A percentile compares a stretch with the other conserved stretches of the same genome.
These are phyloP conservation scores for Penicillium sumatraense DNA, from an alignment of 2,329 filamentous ascomycete species.

Conservation along the genomic window DNA sequence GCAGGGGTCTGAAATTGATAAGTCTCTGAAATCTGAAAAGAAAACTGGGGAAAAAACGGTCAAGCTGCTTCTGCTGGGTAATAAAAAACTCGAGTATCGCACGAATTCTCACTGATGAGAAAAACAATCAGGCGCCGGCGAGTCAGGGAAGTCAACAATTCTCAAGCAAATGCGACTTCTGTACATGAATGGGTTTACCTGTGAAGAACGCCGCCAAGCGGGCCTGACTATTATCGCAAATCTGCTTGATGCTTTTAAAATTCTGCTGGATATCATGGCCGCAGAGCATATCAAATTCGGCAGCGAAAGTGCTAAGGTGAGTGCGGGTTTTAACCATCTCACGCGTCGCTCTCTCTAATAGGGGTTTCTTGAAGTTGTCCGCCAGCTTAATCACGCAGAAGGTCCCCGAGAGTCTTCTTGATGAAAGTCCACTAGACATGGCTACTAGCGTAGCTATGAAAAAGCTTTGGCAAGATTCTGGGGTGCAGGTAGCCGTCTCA, in stretches of 20 bases:
- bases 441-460: not conserved
- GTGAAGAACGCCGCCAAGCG: not conserved
- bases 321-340: not conserved
- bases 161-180: not conserved
- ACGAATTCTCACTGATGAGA: not conserved
- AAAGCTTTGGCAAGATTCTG: not conserved
- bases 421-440: not conserved
- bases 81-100: not conserved
- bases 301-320: not conserved
- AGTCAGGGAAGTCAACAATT: not conserved
- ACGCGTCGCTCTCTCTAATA: not conserved
- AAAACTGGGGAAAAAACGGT: not conserved
- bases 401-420: not conserved
- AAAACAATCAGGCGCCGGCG: not conserved
- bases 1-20: not conserved
- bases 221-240: not conserved
- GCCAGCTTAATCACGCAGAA: not conserved
- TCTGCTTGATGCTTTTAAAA: not conserved
- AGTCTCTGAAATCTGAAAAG: not conserved
- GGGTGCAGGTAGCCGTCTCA: not conserved
- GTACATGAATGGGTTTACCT: not conserved
- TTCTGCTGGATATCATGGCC: not conserved
- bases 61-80: not conserved
- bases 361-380: not conserved
- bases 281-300: not conserved